These are phyloP conservation scores for Bjerkandera adusta DNA, from an alignment of 1,284 basidiomycete species.

Conservation along the genomic window DNA sequence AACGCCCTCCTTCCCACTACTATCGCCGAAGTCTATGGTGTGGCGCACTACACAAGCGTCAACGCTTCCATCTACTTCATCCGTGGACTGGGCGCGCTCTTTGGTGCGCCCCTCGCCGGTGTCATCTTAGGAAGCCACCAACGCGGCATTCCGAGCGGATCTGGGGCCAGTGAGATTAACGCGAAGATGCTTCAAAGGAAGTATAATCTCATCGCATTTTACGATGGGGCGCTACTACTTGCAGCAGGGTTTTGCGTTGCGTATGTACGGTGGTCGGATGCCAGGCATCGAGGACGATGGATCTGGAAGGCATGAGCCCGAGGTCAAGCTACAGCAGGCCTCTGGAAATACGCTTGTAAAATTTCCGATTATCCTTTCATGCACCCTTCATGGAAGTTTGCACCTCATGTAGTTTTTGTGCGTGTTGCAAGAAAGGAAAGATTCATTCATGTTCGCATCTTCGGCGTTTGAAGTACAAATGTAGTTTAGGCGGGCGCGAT, in stretches of 20 bases:
- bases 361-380: too few relatives aligned
- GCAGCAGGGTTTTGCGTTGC: conserved; percentile 38
- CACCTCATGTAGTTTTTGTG: too few relatives aligned
- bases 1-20: conserved; percentile 43
- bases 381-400: too few relatives aligned
- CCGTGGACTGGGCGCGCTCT: conserved; percentile 38
- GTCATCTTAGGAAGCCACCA: conserved; percentile 37
- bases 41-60: conserved; percentile 40
- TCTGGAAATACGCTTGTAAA: too few relatives aligned
- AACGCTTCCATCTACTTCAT: conserved; percentile 42
- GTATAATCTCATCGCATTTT: conserved; percentile 40
- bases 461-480: too few relatives aligned
- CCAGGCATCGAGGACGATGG: conserved; percentile 41
- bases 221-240: conserved; percentile 37
- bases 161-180: too few relatives aligned
- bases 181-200: conserved; percentile 27
- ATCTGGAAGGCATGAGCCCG: conserved; percentile 39
- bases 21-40: conserved; percentile 41
- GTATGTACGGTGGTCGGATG: conserved; percentile 44
- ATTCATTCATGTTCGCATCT: too few relatives aligned
- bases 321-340: too few relatives aligned
- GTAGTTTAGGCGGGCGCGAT: too few relatives aligned
- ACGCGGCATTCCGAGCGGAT: conserved; percentile 21
- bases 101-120: conserved; percentile 42
- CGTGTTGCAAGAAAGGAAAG: too few relatives aligned